Evolutionary conservation across 257 asterid genomes (phyloP).

Genomic region (Datura wrightii): DNA sequence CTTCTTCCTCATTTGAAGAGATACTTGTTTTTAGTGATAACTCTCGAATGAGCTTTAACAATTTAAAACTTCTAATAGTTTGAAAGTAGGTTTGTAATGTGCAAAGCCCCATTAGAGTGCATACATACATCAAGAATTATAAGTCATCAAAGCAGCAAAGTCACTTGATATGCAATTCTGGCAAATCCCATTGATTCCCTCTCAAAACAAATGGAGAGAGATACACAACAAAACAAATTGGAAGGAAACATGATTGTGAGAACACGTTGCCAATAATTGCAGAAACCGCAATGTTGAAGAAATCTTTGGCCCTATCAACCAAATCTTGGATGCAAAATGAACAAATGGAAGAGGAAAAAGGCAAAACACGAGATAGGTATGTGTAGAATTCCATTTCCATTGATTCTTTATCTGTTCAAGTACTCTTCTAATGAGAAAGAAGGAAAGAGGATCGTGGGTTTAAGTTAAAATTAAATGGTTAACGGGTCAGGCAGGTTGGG

Average conservation of each 20-base stretch:
- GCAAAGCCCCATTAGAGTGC: background rate
- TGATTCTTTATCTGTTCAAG: background rate
- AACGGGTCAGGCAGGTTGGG: background rate
- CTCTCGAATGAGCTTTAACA: no score
- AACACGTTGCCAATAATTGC: slow-evolving; percentile 63
- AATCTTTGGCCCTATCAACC: slow-evolving; percentile 56
- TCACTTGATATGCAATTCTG: background rate
- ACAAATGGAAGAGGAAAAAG: slow-evolving; percentile 53
- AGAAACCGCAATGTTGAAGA: slow-evolving; percentile 58
- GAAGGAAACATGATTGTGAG: slow-evolving; percentile 37
- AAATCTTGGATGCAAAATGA: slow-evolving; percentile 51
- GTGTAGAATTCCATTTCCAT: slow-evolving; percentile 74
- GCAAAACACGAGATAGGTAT: slow-evolving; percentile 64
- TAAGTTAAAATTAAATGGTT: background rate
- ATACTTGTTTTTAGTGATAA: no score
- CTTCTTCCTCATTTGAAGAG: background rate
- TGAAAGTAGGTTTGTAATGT: no score
- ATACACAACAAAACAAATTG: no score
- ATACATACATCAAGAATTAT: background rate
- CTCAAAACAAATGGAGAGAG: no score
- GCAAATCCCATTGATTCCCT: no score
- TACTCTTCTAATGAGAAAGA: background rate
- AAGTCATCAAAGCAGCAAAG: background rate
- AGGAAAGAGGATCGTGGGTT: background rate
- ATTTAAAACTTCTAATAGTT: no score